Conservation (phyloP, 2,329 filamentous ascomycete species). For the Pyrenophora seminiperda region DNA sequence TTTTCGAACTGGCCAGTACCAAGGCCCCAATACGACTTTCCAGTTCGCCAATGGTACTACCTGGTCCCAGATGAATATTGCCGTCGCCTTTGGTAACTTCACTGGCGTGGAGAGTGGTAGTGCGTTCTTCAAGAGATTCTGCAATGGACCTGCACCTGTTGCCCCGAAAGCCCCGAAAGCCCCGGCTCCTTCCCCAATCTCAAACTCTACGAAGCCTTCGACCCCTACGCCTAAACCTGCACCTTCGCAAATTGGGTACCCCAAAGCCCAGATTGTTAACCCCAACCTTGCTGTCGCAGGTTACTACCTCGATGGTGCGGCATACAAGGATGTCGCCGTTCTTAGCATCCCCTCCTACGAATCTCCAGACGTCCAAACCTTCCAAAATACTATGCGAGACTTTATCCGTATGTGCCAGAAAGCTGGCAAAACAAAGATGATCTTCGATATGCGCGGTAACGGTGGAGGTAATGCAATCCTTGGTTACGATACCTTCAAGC, state of each 20-base stretch:
- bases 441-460: slow-evolving; percentile 68
- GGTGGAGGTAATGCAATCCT: slow-evolving; percentile 58
- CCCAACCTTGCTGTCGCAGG: slow-evolving; percentile 49
- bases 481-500: slow-evolving; percentile 56
- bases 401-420: slow-evolving; percentile 56
- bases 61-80: slow-evolving; percentile 38
- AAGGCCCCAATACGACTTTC: slow-evolving; percentile 43
- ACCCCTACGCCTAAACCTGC: slow-evolving; percentile 25
- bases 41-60: slow-evolving; percentile 47
- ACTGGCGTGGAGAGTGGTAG: slow-evolving; percentile 46
- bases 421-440: slow-evolving; percentile 62
- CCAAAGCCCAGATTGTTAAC: slow-evolving; percentile 46
- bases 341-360: slow-evolving; percentile 53
- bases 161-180: too few relatives aligned
- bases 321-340: slow-evolving; percentile 53
- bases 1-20: slow-evolving; percentile 38
- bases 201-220: slow-evolving; percentile 19
- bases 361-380: slow-evolving; percentile 39
- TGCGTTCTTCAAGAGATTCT: slow-evolving; percentile 50
- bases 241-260: slow-evolving; percentile 46
- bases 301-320: slow-evolving; percentile 52
- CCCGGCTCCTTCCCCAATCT: slow-evolving; percentile 17
- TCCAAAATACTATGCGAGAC: slow-evolving; percentile 47
- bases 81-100: slow-evolving; percentile 40
- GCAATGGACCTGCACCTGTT: slow-evolving; percentile 32